Conservation (phyloP, 2,329 filamentous ascomycete genomes). For the Trichoderma sp. region DNA sequence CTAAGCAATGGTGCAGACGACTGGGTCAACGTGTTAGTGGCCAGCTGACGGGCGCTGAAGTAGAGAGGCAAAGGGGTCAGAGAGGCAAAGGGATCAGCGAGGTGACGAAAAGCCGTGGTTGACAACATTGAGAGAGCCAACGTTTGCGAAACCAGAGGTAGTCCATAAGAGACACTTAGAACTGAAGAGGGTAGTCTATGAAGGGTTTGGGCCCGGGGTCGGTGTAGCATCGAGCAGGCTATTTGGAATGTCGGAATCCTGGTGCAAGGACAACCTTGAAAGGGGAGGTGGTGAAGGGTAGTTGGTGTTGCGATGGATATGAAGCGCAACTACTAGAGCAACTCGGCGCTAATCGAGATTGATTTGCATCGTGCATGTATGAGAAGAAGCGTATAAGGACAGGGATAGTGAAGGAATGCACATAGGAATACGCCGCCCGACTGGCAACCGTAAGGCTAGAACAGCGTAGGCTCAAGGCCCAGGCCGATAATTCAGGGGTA, state of each 20-base stretch:
- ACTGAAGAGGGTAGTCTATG: not conserved
- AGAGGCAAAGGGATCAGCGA: not conserved
- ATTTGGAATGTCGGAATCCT: not conserved
- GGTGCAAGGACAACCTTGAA: not conserved
- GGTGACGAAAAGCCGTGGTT: not conserved
- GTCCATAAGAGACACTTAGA: not conserved
- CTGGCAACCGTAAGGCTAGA: no score
- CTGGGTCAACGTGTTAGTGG: not conserved
- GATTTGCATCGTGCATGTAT: not conserved
- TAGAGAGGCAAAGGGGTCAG: not conserved
- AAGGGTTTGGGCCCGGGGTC: not conserved
- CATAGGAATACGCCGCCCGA: no score
- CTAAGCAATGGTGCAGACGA: not conserved
- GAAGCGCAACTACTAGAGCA: not conserved
- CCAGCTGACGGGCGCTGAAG: not conserved
- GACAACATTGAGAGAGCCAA: not conserved
- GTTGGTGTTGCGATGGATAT: not conserved
- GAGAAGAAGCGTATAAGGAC: no score
- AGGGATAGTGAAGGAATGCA: no score
- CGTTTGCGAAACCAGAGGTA: no score
- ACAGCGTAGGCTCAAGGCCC: no score
- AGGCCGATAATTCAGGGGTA: no score
- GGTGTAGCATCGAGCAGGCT: not conserved
- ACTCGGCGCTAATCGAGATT: not conserved
- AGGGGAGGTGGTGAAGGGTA: not conserved